Conservation (phyloP, 331 rosid genomes). For the Malus hybrid region DNA sequence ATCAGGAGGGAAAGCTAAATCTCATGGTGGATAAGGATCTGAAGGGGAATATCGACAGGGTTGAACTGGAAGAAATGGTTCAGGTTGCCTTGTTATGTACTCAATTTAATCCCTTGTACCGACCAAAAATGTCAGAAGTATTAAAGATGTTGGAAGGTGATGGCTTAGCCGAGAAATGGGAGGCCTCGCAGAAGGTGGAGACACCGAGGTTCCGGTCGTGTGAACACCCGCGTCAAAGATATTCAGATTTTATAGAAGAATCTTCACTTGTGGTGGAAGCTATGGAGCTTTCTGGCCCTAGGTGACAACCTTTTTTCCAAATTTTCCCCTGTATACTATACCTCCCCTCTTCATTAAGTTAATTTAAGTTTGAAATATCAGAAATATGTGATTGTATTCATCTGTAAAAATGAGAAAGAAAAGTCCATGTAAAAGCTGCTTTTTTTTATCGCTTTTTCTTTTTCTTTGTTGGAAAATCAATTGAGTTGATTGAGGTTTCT, state of each 20-base stretch:
- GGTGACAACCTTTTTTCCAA: conserved; percentile 43
- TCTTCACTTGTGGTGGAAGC: conserved; percentile 89
- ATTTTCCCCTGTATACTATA: neutral
- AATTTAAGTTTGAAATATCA: conserved; percentile 15
- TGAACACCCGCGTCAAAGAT: conserved; percentile 71
- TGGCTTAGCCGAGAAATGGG: conserved; percentile 98
- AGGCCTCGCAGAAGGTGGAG: conserved; percentile 75
- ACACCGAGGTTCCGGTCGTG: conserved; percentile 54
- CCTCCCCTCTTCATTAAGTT: conserved; percentile 6
- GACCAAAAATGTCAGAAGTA: conserved; percentile 94
- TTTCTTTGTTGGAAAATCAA: conserved; percentile 24
- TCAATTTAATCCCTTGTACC: conserved; percentile 78
- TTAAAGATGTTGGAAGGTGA: conserved; percentile 97
- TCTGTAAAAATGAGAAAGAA: conserved; percentile 38
- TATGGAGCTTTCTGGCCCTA: conserved; percentile 99
- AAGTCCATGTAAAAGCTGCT: conserved; percentile 40
- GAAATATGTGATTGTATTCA: conserved; percentile 36
- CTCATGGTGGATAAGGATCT: conserved; percentile 90
- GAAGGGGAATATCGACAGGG: conserved; percentile 52
- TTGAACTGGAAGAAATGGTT: conserved; percentile 92
- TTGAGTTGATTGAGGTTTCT: conserved; percentile 20
- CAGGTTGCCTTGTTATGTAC: conserved; percentile 89
- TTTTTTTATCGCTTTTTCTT: neutral
- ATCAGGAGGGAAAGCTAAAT: conserved; percentile 69
- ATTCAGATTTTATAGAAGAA: conserved; percentile 88